phyloP scores from a whole-genome alignment of 2,329 filamentous ascomycete species.

The Colletotrichum liriopes region DNA sequence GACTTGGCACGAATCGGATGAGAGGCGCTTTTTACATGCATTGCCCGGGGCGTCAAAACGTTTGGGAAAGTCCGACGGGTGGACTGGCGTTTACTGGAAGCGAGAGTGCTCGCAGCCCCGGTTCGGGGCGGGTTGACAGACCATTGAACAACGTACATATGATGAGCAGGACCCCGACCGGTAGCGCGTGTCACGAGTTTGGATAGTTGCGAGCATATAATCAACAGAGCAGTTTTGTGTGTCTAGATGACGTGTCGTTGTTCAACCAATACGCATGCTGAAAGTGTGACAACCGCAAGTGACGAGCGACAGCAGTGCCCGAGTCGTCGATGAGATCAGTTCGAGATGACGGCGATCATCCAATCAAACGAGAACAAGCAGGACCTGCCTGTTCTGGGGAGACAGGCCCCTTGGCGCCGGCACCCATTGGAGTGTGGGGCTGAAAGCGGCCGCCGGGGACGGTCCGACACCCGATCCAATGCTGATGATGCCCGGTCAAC shows the following conservation, averaged over 20 bases:
- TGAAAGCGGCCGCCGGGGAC: not conserved
- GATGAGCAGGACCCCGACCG: conserved; percentile 22
- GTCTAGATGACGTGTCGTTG: not conserved
- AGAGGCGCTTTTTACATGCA: conserved; percentile 33
- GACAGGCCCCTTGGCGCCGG: not conserved
- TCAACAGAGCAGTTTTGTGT: not conserved
- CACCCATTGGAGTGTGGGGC: not conserved
- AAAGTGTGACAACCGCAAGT: not conserved
- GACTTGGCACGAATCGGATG: conserved; percentile 10
- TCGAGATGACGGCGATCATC: not conserved
- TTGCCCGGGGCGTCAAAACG: conserved; percentile 24
- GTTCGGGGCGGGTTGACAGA: conserved; percentile 17
- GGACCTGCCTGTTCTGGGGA: conserved; percentile 11
- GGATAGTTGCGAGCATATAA: conserved; percentile 29
- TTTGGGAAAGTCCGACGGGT: conserved; percentile 27
- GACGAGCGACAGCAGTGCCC: not conserved
- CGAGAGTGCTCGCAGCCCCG: not conserved
- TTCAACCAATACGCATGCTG: not conserved
- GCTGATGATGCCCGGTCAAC: not conserved
- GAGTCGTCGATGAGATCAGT: not conserved
- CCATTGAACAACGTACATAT: conserved; percentile 34
- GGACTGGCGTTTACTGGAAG: conserved; percentile 29
- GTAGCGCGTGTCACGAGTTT: not conserved
- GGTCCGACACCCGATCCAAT: not conserved
- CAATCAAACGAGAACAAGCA: not conserved